These are phyloP conservation scores for Eutrema japonicum DNA, from an alignment of 345 rosid genomes.

Conservation along the genomic window DNA sequence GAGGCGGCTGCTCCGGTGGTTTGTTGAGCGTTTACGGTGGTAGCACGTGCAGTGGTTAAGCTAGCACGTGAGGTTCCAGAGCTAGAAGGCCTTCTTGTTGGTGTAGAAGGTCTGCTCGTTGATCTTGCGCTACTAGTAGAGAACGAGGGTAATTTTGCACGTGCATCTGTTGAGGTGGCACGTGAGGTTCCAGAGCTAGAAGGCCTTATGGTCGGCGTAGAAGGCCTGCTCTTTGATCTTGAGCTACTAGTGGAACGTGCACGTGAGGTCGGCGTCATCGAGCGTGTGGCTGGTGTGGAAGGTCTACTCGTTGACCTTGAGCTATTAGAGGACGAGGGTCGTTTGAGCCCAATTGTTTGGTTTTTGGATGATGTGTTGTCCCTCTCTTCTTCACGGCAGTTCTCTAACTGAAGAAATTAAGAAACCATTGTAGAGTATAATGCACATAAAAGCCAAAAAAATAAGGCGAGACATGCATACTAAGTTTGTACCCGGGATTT, in stretches of 20 bases:
- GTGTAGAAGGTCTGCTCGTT: conserved; percentile 55
- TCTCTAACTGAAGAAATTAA: conserved; percentile 24
- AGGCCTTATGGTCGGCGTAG: conserved; percentile 53
- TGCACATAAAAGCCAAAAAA: neutral
- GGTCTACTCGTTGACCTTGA: conserved; percentile 52
- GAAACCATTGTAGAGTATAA: neutral
- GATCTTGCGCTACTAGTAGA: conserved; percentile 22
- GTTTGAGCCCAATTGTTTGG: conserved; percentile 41
- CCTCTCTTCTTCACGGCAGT: conserved; percentile 14
- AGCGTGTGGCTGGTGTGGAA: conserved; percentile 53
- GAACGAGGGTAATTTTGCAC: conserved; percentile 18
- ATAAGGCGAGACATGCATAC: neutral
- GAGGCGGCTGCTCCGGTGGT: conserved; percentile 55
- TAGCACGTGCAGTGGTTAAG: conserved; percentile 20
- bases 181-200: conserved; percentile 20
- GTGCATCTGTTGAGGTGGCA: conserved; percentile 23
- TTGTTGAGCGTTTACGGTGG: neutral
- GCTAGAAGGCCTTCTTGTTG: conserved; percentile 48
- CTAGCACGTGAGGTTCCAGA: conserved; percentile 28
- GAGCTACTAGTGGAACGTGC: neutral
- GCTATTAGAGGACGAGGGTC: conserved; percentile 71
- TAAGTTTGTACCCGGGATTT: conserved; percentile 24
- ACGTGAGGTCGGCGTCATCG: conserved; percentile 20
- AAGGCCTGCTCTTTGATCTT: conserved; percentile 41
- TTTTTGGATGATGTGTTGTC: conserved; percentile 40